Percentiles rank a stretch among this genome's conserved stretches.
Evolutionary conservation across 129 eudicot genomes (phyloP).

Genomic region (Cynara cardunculus): DNA sequence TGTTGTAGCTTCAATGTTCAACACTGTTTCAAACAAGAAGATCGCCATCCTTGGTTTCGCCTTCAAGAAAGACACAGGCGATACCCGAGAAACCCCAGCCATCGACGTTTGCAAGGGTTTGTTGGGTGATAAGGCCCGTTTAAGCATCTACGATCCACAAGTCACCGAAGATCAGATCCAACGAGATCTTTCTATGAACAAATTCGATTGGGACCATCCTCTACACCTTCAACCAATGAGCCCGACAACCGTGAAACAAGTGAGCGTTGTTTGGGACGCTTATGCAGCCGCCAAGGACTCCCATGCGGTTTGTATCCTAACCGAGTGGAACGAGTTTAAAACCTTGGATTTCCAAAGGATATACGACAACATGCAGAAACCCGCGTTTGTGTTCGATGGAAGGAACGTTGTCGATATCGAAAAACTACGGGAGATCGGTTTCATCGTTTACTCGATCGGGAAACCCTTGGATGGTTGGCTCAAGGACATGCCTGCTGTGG

Average conservation of each 20-base stretch:
- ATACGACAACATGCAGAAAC: constrained; percentile 80
- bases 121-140: constrained; percentile 64
- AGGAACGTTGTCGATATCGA: constrained; percentile 53
- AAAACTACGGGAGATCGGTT: constrained; percentile 74
- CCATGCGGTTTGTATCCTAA: constrained; percentile 65
- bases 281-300: constrained; percentile 76
- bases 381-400: constrained; percentile 79
- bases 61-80: constrained; percentile 80
- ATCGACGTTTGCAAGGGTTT: constrained; percentile 84
- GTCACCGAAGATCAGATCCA: constrained; percentile 85
- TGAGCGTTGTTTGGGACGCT: constrained; percentile 67
- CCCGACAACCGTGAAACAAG: constrained; percentile 65
- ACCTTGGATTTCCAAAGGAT: constrained; percentile 73
- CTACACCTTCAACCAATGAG: constrained; percentile 82
- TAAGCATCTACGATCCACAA: constrained; percentile 88
- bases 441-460: constrained; percentile 80
- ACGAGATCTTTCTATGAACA: constrained; percentile 73
- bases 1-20: constrained; percentile 85
- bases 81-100: constrained; percentile 84
- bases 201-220: constrained; percentile 90
- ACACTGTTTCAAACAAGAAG: constrained; percentile 82
- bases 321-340: constrained; percentile 91
- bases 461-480: constrained; percentile 88
- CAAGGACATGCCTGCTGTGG: constrained; percentile 81
- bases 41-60: constrained; percentile 73